Conservation (phyloP, 2,329 filamentous ascomycete genomes). For the Microthyrium microscopicum region DNA sequence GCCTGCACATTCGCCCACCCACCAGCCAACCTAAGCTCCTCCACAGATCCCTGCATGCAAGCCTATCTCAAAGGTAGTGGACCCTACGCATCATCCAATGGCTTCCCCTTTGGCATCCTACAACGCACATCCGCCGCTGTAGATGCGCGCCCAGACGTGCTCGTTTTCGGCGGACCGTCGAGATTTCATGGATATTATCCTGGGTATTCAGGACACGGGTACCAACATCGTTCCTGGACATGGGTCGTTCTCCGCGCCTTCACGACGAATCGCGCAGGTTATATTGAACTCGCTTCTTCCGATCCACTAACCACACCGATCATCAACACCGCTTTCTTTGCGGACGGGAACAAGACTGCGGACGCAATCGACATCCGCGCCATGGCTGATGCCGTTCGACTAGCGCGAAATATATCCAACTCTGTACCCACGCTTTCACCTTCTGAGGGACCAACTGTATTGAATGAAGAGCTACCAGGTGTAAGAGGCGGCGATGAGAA, state of each 20-base stretch:
- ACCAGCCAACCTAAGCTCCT: too few species aligned
- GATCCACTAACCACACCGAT: constrained; percentile 47
- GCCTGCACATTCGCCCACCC: not conserved
- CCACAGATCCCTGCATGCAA: constrained; percentile 1
- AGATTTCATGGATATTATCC: constrained; percentile 1
- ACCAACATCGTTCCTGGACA: not conserved
- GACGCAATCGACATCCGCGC: constrained; percentile 29
- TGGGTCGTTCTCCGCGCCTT: not conserved
- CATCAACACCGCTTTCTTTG: constrained; percentile 31
- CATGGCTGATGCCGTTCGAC: constrained; percentile 37
- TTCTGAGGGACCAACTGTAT: not conserved
- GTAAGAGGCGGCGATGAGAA: constrained; percentile 23
- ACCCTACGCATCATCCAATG: not conserved
- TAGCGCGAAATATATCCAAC: constrained; percentile 22
- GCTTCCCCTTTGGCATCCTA: not conserved
- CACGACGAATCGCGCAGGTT: constrained; percentile 26
- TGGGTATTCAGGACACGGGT: not conserved
- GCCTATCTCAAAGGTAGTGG: not conserved
- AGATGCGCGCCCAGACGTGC: not conserved
- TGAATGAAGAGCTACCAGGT: not conserved
- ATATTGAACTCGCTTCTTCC: constrained; percentile 41
- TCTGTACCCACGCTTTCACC: not conserved
- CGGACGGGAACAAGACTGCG: constrained; percentile 18
- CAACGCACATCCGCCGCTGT: not conserved
- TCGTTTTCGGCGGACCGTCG: not conserved